Evolutionary conservation across 2,329 filamentous ascomycete genomes (phyloP), one percentile per base, ranked within the genome.

Genomic region (Pseudocercospora fijiensis): DNA sequence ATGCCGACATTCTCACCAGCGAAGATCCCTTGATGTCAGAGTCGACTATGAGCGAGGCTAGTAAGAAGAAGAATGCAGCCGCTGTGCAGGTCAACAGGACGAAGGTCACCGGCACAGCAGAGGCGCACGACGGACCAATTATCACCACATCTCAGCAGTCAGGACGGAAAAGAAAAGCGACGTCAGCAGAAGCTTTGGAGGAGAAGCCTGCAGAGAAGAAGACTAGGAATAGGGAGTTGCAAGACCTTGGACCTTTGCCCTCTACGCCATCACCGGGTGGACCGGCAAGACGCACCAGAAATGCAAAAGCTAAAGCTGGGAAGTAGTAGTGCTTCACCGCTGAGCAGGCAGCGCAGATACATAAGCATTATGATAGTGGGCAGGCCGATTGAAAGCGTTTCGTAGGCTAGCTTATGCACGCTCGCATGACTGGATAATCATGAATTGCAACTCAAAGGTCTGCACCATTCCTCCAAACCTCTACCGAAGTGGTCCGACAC

Each of bases 251-350:
- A 16, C 56, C 55, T 22, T 7, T 60, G 24, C 56, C 59, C 16
- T 52, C 57, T 18, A 55, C 37, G 8, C 57, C 49, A 37, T 64
- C 52, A 24, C 56, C 59, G 33, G 62, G 57, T 43, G 57, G 68
- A 11, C 59, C 67, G 4, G 69, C 67, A 33, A 65, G 65, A 55
- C 37, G 65, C 49, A 70, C 69, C 4, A 65, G 70, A 47, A 69
- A 63, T 45, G 67, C 70, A 27, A 67, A 64, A 58, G 67, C 68
- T 4, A 68, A 66, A 60, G 57, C 43, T 56, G 61, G 58, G n/a
- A 63, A 67, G 33, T 64, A 67, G 33, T 64, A 61, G 33, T 56
- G 57, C 49, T 52, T 27, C n/a, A 37, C 33, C 13, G 33, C 9
- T 49, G 45, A 5, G 11, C 6, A 22, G 22, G 45, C 45, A 49